Evolutionary conservation across 495 filamentous ascomycete species (phyloP), one percentile per base, ranked within the genome.

Genomic region (Neurospora africana): DNA sequence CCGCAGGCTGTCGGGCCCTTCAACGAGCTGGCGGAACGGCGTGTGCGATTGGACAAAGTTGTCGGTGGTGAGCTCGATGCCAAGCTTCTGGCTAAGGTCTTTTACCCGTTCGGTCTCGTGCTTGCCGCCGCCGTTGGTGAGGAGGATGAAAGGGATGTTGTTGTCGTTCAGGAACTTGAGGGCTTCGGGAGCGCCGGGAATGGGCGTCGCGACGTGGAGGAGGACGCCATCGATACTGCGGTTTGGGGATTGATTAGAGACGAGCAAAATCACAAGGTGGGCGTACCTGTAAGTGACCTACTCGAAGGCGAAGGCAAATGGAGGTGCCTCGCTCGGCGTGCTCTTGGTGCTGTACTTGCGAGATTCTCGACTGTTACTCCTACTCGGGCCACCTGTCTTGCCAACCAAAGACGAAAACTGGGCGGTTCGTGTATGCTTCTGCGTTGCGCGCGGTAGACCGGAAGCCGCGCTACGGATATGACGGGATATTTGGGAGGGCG

Each of bases 41-140:
- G 94, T 97, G 82, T 98, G 94, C 40, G 92, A 93, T 78, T 93
- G 96, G 79, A 97, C 94, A 82, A 97, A 97, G 76, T 97, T 94
- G 47, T 91, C 91, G 0, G 91, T 91, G 3, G 89, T 89, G 53
- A 97, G 88, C 70, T 87, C 84, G 19, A 93, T 84, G 69, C 93
- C 88, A 21, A 98, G 87, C 79, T 93, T 91, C 69, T 87, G 81
- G 76, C 88, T 92, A 23, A 97, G 87, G 74, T 97, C 91, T n/a
- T 88, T 77, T 75, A 94, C 96, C 68, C 94, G 86, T 77, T 97
- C 94, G 75, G 89, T 84, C 80, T 97, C 94, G 5, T 89, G 91
- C 82, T 95, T 97, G 71, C 94, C 94, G 70, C 94, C 94, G 67
- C 94, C 94, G 76, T 98, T 98, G 68, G 94, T 98, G 38, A 98